These are phyloP conservation scores for Jaltomata sinuosa DNA, from an alignment of 257 asterid species.

Conservation along the genomic window DNA sequence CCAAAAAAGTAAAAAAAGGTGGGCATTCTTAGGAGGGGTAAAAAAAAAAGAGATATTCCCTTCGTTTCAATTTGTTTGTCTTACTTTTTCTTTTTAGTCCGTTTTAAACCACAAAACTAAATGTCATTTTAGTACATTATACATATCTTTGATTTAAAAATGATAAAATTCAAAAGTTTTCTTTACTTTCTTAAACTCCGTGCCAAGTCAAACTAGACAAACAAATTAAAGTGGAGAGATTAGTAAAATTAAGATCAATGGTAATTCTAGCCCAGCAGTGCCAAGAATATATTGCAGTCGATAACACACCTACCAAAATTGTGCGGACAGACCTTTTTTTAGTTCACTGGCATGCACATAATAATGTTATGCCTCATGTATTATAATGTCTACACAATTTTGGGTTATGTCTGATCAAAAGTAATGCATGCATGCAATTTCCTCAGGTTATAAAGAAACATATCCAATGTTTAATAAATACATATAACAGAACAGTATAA, in stretches of 20 bases:
- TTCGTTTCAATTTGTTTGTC: too few relatives aligned
- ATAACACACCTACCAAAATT: slow-evolving; percentile 13
- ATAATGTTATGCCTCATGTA: not conserved
- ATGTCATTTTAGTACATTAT: too few relatives aligned
- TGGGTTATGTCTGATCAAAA: not conserved
- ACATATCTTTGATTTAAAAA: too few relatives aligned
- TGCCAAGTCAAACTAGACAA: too few relatives aligned
- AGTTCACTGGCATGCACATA: not conserved
- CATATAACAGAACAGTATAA: not conserved
- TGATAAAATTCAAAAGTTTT: too few relatives aligned
- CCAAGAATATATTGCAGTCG: not conserved
- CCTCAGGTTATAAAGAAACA: not conserved
- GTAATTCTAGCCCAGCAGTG: not conserved
- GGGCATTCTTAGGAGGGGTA: too few relatives aligned
- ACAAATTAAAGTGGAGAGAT: too few relatives aligned
- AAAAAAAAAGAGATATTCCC: too few relatives aligned
- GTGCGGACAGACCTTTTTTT: not conserved
- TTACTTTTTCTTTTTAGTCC: too few relatives aligned
- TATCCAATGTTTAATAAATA: not conserved
- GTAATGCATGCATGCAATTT: not conserved
- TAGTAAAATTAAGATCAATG: not conserved
- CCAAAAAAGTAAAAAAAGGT: not conserved
- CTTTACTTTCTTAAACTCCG: too few relatives aligned
- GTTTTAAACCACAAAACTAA: too few relatives aligned
- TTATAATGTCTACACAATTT: not conserved